phyloP scores from a whole-genome alignment of 1,139 yeast genomes.

The Saccharomyces pastorianus region DNA sequence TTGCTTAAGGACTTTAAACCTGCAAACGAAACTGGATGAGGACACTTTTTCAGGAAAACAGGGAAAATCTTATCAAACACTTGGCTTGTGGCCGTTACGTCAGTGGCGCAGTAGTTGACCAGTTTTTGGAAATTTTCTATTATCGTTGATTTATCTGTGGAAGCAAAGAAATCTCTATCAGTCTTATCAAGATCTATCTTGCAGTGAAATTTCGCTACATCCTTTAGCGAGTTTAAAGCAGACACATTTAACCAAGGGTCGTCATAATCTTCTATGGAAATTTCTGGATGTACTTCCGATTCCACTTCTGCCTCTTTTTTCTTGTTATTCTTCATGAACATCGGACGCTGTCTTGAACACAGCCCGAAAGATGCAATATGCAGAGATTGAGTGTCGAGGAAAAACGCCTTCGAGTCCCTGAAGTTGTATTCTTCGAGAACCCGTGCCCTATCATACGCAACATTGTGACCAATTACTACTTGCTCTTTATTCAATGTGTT shows the following conservation, averaged over 20 bases:
- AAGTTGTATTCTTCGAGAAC: conserved; percentile 76
- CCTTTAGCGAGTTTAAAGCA: conserved; percentile 71
- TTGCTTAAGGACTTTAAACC: conserved; percentile 72
- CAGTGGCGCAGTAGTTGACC: conserved; percentile 77
- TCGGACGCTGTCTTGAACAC: conserved; percentile 83
- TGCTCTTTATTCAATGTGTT: conserved; percentile 41
- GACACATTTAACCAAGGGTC: conserved; percentile 78
- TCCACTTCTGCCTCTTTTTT: conserved; percentile 17
- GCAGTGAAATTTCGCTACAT: conserved; percentile 77
- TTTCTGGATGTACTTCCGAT: conserved; percentile 8
- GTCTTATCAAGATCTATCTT: conserved; percentile 59
- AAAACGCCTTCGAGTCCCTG: conserved; percentile 61
- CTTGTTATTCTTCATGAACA: conserved; percentile 61
- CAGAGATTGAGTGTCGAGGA: conserved; percentile 83
- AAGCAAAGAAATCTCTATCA: conserved; percentile 55
- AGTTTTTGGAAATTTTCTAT: conserved; percentile 51
- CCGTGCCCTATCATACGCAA: conserved; percentile 85
- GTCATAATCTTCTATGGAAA: conserved; percentile 21
- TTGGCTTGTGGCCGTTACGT: conserved; percentile 66
- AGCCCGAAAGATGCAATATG: conserved; percentile 90
- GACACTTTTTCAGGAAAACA: conserved; percentile 55
- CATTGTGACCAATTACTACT: conserved; percentile 79
- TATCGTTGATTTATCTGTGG: conserved; percentile 47
- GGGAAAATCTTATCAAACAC: conserved; percentile 69
- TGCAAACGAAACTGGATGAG: conserved; percentile 93